Base-by-base conservation (phyloP, 257 asterid species). In the Orobanche coerulescens region DNA sequence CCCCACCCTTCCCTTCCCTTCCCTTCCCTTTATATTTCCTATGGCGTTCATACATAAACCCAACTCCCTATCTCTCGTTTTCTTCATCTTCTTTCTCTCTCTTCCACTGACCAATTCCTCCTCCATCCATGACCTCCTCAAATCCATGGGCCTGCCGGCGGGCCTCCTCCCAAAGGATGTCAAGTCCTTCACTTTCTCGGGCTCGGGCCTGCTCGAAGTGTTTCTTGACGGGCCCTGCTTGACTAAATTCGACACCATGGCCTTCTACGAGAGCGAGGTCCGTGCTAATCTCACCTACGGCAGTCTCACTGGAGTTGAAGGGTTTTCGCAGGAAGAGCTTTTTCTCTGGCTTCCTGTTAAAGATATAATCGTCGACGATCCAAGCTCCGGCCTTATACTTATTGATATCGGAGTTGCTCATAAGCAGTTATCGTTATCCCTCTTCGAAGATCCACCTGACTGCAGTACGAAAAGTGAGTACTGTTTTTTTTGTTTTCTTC, bases 281-380 rank as follows among this genome's bases (percentile, higher is more conserved):
- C 84, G 74, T 2, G 98, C 88, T 15, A 92, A 88, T 52, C 84
- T 92, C 13, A 84, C 86, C 14, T 79, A 81, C 70, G 95, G 98
- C 4, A 79, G 93, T 39, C 85, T 92, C 62, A 77, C 81, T 36
- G 95, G 86, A 8, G 92, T 92, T 3, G 71, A 88, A 24, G 98
- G 98, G 1, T 64, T 88, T 9, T 84, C 96, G 0, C 98, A 92
- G 73, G 96, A 92, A 53, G 98, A 92, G 76, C 88, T 92, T 15
- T 92, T 92, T 39, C 79, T 92, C 0, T 92, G 98, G 98, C 58
- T 92, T 10, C 98, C 98, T 0, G 96, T 92, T 1, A 88, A 85
- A 30, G 98, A 80, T 42, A 88, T 92, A 39, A 74, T 79, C 14
- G 88, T 92, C 26, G 82, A 81, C 58, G 88, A 92, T 71, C 98